Percentiles rank a stretch among this genome's conserved stretches.
Evolutionary conservation across 345 rosid genomes (phyloP).

Genomic region (Dimocarpus longan): DNA sequence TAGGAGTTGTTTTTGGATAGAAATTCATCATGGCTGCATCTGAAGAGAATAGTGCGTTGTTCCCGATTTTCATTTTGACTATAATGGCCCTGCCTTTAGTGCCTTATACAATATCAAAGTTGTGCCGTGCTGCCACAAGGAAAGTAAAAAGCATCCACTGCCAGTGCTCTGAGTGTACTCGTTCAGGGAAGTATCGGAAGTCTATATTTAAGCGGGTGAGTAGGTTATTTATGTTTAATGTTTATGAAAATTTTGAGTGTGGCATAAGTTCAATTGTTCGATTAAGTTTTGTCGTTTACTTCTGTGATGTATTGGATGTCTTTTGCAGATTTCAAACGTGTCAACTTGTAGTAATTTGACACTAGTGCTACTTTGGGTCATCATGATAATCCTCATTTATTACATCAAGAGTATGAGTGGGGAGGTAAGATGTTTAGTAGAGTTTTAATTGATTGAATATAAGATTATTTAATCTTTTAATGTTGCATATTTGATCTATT

Average conservation of each 20-base stretch:
- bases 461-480: neutral
- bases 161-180: conserved; percentile 75
- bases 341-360: conserved; percentile 93
- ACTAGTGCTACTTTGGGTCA: conserved; percentile 74
- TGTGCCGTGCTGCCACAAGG: conserved; percentile 71
- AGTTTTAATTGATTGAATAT: neutral
- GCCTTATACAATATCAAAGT: conserved; percentile 77
- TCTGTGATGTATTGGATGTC: conserved; percentile 12
- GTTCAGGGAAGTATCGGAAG: conserved; percentile 83
- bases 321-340: conserved; percentile 83
- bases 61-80: conserved; percentile 95
- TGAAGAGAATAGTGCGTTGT: conserved; percentile 83
- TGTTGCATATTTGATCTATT: conserved; percentile 4
- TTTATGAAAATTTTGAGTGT: conserved; percentile 4
- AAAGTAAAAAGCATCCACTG: conserved; percentile 79
- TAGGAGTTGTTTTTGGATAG: conserved; percentile 24
- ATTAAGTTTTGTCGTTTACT: neutral
- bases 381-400: conserved; percentile 84
- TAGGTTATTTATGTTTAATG: conserved; percentile 1
- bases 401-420: conserved; percentile 86
- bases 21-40: conserved; percentile 76
- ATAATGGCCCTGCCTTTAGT: conserved; percentile 92
- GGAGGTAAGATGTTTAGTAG: conserved; percentile 55
- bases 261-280: neutral
- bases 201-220: conserved; percentile 80